phyloP scores from a whole-genome alignment of 345 rosid genomes.

The Mercurialis annua region DNA sequence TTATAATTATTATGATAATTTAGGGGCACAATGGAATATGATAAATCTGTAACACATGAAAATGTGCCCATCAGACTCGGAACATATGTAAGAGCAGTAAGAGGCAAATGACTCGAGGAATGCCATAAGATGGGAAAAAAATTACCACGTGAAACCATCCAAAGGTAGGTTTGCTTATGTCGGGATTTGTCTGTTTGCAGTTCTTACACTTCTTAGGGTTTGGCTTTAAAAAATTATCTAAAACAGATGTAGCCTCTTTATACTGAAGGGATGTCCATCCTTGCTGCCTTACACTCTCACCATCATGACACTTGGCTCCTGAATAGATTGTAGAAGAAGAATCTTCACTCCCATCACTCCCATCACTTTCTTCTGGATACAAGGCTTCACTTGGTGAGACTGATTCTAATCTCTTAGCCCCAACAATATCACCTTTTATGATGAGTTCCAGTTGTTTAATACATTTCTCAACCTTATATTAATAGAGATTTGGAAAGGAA shows the following conservation, averaged over 20 bases:
- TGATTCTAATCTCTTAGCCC: slow-evolving; percentile 57
- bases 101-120: too few species aligned
- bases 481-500: slow-evolving; percentile 11
- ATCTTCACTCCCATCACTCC: slow-evolving; percentile 37
- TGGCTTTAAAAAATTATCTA: slow-evolving; percentile 50
- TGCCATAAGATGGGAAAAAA: too few species aligned
- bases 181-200: slow-evolving; percentile 41
- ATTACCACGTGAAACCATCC: slow-evolving; percentile 82
- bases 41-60: too few species aligned
- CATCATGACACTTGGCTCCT: slow-evolving; percentile 24
- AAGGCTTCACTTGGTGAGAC: slow-evolving; percentile 24
- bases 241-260: slow-evolving; percentile 49
- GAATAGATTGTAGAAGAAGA: slow-evolving; percentile 37
- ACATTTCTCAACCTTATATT: slow-evolving; percentile 52
- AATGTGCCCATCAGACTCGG: too few species aligned
- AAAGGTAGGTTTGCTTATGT: slow-evolving; percentile 55
- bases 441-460: slow-evolving; percentile 66
- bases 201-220: slow-evolving; percentile 38
- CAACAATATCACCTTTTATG: slow-evolving; percentile 67
- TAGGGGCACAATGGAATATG: too few species aligned
- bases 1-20: too few species aligned
- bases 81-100: too few species aligned
- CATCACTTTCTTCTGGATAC: slow-evolving; percentile 39
- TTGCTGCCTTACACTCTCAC: slow-evolving; percentile 23
- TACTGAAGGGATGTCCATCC: slow-evolving; percentile 90